A percentile compares a stretch with the other conserved stretches of the same genome.
phyloP scores from a whole-genome alignment of 164 flowering plant species.

The Pachysandra terminalis region DNA sequence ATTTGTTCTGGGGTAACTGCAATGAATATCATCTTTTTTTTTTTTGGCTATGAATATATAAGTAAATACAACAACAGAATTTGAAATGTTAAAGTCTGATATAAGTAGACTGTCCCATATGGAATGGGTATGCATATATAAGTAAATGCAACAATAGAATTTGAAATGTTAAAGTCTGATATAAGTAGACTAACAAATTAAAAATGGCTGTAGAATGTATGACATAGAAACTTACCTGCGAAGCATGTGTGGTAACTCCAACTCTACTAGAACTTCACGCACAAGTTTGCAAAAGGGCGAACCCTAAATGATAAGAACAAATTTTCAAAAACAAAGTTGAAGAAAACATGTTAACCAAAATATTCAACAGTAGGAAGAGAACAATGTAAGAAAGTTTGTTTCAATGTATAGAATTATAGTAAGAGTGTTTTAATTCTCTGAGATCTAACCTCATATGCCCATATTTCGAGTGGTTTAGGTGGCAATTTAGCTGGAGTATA shows the following conservation, averaged over 20 bases:
- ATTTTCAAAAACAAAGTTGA: background rate
- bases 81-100: too few relatives aligned
- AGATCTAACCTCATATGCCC: conserved; percentile 91
- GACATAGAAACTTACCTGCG: conserved; percentile 43
- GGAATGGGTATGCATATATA: too few relatives aligned
- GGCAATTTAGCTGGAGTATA: conserved; percentile 78
- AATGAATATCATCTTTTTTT: too few relatives aligned
- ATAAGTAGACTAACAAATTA: background rate
- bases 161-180: background rate
- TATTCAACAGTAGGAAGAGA: background rate
- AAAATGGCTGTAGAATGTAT: background rate
- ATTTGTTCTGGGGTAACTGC: too few relatives aligned
- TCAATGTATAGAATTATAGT: background rate
- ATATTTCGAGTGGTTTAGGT: conserved; percentile 78
- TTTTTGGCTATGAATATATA: too few relatives aligned
- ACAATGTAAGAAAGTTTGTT: too few relatives aligned
- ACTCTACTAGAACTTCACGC: conserved; percentile 89
- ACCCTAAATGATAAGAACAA: conserved; percentile 40
- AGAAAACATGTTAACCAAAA: background rate
- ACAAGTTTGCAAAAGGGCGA: conserved; percentile 97
- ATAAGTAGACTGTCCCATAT: too few relatives aligned
- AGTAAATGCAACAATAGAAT: too few relatives aligned
- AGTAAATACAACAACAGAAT: too few relatives aligned
- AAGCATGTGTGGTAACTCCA: conserved; percentile 84
- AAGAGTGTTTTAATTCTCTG: background rate